Base-by-base conservation (phyloP, 2,329 filamentous ascomycete species). In the Arthrocladium fulminans region DNA sequence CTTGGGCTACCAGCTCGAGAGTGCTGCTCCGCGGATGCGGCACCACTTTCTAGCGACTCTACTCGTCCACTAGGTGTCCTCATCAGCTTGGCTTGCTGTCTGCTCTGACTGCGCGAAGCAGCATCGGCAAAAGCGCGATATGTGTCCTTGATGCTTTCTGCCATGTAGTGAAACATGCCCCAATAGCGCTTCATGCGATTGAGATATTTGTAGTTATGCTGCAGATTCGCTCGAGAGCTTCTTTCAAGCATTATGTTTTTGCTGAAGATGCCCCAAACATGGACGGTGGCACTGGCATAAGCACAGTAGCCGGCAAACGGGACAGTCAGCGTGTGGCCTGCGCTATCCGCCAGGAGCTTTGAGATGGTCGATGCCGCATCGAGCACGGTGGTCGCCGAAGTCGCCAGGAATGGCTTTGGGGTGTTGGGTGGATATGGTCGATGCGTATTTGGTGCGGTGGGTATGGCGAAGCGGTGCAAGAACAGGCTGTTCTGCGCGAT, bases 121-220 rank as follows among this genome's bases (percentile, higher is more conserved):
- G 84, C 83, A 63, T 96, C 88, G 13, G 88, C 83, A 57, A 88
- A 90, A 41, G 81, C 79, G 45, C 85, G 80, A 63, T 95, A 98
- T 52, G 94, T 81, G 47, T 90, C 85, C 51, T 92, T 88, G 29
- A 96, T 75, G 60, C 90, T 92, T 63, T 97, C 89, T 1, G 88
- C 84, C 77, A 97, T 89, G 69, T 88, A 96, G 63, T 95, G 87
- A 62, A 97, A 96, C 84, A 96, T 94, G 51, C 90, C 92, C 92
- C 92, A 98, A 60, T 92, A 89, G 51, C 86, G 86, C 72, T 95
- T 96, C 86, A 97, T 94, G 66, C 87, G 92, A 47, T 84, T 84
- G 38, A 98, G 70, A 59, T 92, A 97, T 60, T 84, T 86, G 59
- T 97, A 84, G 56, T 95, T 97, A 55, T 83, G 86, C 1, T 85